A percentile compares a stretch with the other conserved stretches of the same genome.
Conservation (phyloP, 2,329 filamentous ascomycete genomes). For the Sporothrix dimorphospora region DNA sequence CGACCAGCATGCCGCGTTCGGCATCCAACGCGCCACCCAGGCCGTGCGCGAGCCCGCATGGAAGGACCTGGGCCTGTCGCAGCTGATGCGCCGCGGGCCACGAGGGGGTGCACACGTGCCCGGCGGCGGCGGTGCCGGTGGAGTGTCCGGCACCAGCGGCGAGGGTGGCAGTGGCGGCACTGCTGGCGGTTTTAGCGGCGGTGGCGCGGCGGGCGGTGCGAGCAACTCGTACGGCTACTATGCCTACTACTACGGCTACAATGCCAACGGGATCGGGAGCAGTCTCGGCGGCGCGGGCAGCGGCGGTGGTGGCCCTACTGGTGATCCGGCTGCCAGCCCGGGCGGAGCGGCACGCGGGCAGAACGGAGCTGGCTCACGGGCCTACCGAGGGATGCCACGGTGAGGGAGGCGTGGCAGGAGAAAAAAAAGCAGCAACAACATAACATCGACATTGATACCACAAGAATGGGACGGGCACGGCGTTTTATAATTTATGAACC, state of each 20-base stretch:
- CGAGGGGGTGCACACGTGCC: slow-evolving; percentile 31
- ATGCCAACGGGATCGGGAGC: slow-evolving; percentile 27
- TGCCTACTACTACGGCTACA: slow-evolving; percentile 35
- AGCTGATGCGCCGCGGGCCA: slow-evolving; percentile 69
- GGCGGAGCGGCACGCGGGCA: slow-evolving; percentile 33
- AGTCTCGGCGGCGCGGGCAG: neutral
- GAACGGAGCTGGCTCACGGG: slow-evolving; percentile 28
- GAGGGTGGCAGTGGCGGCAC: neutral
- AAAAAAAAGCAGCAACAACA: neutral
- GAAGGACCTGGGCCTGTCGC: slow-evolving; percentile 75
- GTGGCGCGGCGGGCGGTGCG: no score
- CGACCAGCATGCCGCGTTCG: slow-evolving; percentile 85
- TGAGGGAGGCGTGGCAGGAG: neutral
- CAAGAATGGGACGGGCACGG: neutral
- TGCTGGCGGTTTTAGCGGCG: no score
- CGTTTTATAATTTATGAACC: neutral
- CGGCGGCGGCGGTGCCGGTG: neutral
- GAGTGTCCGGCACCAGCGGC: neutral
- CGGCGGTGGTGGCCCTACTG: neutral
- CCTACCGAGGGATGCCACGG: slow-evolving; percentile 32
- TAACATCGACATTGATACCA: neutral
- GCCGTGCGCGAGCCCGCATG: slow-evolving; percentile 71
- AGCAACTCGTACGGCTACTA: slow-evolving; percentile 41
- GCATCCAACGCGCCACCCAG: slow-evolving; percentile 80
- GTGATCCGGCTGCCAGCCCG: slow-evolving; percentile 19